Conservation (phyloP, 768 basidiomycete species). For the Pleurotus citrinopileatus region DNA sequence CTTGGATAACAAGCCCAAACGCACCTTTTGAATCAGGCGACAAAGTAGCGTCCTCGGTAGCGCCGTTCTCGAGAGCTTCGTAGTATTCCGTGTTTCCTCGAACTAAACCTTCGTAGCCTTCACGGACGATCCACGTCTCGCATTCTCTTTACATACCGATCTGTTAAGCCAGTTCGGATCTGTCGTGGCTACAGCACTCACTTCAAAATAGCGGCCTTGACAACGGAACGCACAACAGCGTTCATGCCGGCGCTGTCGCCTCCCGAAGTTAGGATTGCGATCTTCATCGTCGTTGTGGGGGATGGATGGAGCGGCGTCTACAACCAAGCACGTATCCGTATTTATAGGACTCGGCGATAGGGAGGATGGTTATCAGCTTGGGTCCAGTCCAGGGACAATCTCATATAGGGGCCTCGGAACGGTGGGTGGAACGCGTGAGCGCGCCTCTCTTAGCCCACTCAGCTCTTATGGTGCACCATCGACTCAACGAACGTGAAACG, state of each 20-base stretch:
- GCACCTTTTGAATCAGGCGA: slow-evolving; percentile 21
- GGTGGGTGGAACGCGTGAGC: slow-evolving; percentile 10
- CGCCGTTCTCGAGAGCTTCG: slow-evolving; percentile 17
- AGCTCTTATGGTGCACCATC: slow-evolving; percentile 63
- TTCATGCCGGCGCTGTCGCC: slow-evolving; percentile 99
- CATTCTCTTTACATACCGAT: slow-evolving; percentile 66
- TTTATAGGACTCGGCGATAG: slow-evolving; percentile 9
- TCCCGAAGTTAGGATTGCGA: slow-evolving; percentile 93
- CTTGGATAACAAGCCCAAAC: not conserved
- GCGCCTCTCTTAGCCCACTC: not conserved
- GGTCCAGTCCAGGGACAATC: not conserved
- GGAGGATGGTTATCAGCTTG: slow-evolving; percentile 6
- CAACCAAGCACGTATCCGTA: not conserved
- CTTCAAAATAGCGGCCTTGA: slow-evolving; percentile 91
- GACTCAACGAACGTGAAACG: slow-evolving; percentile 63
- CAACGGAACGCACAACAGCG: slow-evolving; percentile 89
- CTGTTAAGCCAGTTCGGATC: not conserved
- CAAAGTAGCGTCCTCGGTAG: slow-evolving; percentile 21
- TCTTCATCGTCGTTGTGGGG: slow-evolving; percentile 54
- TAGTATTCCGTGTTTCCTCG: slow-evolving; percentile 68
- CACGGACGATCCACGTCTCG: slow-evolving; percentile 93
- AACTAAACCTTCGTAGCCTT: slow-evolving; percentile 98
- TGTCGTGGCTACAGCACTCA: slow-evolving; percentile 30
- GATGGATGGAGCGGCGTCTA: not conserved
- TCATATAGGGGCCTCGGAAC: not conserved